These are phyloP conservation scores for Candida glaebosa DNA, from an alignment of 805 yeast species.

Conservation along the genomic window DNA sequence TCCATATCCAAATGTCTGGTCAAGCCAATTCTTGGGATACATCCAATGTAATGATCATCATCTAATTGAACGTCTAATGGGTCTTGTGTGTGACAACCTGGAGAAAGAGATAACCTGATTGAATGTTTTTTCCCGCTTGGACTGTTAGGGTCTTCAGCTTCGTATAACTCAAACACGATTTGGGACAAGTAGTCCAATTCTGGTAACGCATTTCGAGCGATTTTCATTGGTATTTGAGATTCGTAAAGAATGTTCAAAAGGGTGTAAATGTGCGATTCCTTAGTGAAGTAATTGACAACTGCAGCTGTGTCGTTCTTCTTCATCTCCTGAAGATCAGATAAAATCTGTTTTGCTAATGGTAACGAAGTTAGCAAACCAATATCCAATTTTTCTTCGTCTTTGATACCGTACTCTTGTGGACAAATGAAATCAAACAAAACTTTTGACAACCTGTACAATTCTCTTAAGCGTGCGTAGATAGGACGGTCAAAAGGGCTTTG, in stretches of 20 bases:
- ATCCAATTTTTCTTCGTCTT: slow-evolving; percentile 90
- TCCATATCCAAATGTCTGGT: slow-evolving; percentile 94
- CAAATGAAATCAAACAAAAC: slow-evolving; percentile 95
- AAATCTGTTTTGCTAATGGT: slow-evolving; percentile 86
- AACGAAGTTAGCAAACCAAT: slow-evolving; percentile 92
- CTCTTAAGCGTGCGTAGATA: slow-evolving; percentile 76
- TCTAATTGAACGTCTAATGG: slow-evolving; percentile 96
- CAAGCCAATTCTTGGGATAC: slow-evolving; percentile 85
- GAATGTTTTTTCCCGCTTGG: slow-evolving; percentile 79
- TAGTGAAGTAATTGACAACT: slow-evolving; percentile 87
- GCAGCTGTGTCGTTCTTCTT: slow-evolving; percentile 78
- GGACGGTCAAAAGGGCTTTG: slow-evolving; percentile 68
- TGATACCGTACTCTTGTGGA: slow-evolving; percentile 98
- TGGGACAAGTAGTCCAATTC: slow-evolving; percentile 95
- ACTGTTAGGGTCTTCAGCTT: slow-evolving; percentile 59
- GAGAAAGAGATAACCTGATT: slow-evolving; percentile 85
- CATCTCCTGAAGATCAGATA: slow-evolving; percentile 77
- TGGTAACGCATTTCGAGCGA: slow-evolving; percentile 92
- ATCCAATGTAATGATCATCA: slow-evolving; percentile 93
- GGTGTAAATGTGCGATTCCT: slow-evolving; percentile 96
- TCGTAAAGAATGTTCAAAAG: slow-evolving; percentile 86
- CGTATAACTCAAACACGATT: slow-evolving; percentile 89
- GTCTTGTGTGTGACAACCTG: slow-evolving; percentile 98
- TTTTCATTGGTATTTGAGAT: slow-evolving; percentile 90
- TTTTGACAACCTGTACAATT: slow-evolving; percentile 83